phyloP scores from a whole-genome alignment of 2,329 filamentous ascomycete species.

The Ophiosphaerella herpotricha region DNA sequence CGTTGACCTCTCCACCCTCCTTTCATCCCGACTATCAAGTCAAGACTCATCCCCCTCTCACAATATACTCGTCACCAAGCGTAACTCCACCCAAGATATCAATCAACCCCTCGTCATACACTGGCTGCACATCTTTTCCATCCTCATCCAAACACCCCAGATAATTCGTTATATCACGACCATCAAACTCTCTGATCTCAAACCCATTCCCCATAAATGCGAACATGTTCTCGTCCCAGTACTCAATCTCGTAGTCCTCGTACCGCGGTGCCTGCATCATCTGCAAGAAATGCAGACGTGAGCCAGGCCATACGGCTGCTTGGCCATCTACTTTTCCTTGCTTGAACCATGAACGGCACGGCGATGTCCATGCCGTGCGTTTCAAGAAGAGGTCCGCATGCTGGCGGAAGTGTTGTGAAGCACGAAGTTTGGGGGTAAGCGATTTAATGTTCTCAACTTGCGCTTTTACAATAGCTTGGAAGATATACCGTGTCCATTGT shows the following conservation, averaged over 20 bases:
- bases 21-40: no score
- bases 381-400: constrained; percentile 30
- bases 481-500: constrained; percentile 29
- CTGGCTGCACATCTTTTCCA: constrained; percentile 48
- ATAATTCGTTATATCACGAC: constrained; percentile 54
- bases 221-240: constrained; percentile 25
- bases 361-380: constrained; percentile 29
- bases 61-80: constrained; percentile 31
- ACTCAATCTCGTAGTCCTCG: constrained; percentile 31
- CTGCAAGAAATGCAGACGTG: constrained; percentile 28
- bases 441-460: constrained; percentile 31
- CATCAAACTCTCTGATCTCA: constrained; percentile 51
- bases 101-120: constrained; percentile 47
- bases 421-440: constrained; percentile 17
- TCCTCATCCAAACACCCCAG: constrained; percentile 46
- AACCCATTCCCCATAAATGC: constrained; percentile 42
- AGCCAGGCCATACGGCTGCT: constrained; percentile 28
- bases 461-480: constrained; percentile 25
- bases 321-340: constrained; percentile 27
- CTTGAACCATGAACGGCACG: constrained; percentile 32
- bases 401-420: constrained; percentile 19
- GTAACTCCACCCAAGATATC: constrained; percentile 44
- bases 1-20: no score
- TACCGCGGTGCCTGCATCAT: constrained; percentile 23
- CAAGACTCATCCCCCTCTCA: constrained; percentile 13